Conservation (phyloP, 2,329 filamentous ascomycete species). For the Didymella glomerata region DNA sequence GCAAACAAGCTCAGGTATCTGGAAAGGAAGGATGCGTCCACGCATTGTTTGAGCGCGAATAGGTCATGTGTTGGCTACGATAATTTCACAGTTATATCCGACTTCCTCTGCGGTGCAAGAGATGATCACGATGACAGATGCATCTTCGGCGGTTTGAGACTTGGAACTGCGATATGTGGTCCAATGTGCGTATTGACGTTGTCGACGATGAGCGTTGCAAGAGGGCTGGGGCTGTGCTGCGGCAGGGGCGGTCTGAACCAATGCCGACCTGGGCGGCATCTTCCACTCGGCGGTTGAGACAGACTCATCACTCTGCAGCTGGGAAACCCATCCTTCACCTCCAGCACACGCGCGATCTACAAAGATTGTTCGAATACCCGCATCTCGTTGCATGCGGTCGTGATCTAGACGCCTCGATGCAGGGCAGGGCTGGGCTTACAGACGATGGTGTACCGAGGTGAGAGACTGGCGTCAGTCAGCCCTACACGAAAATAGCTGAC, state of each 20-base stretch:
- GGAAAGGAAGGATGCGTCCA: no score
- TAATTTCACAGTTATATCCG: no score
- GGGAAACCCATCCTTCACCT: conserved; percentile 1
- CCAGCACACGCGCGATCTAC: not conserved
- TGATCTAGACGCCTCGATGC: conserved; percentile 18
- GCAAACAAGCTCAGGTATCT: no score
- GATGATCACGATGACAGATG: not conserved
- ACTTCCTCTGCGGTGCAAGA: no score
- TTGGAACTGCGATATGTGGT: not conserved
- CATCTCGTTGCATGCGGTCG: conserved; percentile 5
- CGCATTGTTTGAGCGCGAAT: no score
- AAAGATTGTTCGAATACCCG: not conserved
- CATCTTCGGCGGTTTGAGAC: not conserved
- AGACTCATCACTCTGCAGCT: conserved; percentile 8
- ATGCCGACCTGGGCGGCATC: not conserved
- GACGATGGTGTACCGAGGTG: conserved; percentile 38
- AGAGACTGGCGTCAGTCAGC: conserved; percentile 11
- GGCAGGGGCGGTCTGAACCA: conserved; percentile 1
- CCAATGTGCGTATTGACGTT: not conserved
- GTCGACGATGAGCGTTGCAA: conserved; percentile 1
- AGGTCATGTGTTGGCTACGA: no score
- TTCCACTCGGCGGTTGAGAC: conserved; percentile 6
- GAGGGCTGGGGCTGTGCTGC: conserved; percentile 10
- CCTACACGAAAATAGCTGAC: conserved; percentile 15
- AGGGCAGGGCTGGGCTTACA: conserved; percentile 14